Evolutionary conservation across 306 rosid genomes (phyloP), one percentile per base, ranked within the genome.

Genomic region (Mimosa pudica): DNA sequence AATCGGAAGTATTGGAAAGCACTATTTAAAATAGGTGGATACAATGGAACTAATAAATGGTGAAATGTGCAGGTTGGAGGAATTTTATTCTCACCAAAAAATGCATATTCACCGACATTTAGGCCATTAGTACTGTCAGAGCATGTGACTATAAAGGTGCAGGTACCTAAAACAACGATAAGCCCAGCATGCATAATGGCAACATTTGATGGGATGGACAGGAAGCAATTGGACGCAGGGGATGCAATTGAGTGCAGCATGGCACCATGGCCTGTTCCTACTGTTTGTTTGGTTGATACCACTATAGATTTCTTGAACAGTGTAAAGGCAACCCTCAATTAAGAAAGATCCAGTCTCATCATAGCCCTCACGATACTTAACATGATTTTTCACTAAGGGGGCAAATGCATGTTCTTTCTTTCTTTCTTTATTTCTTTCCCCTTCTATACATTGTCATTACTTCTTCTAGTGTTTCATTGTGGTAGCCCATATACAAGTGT

Each of bases 251-350:
- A 93, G 10, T 93, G 98, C 89, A 93, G 96, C 85, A 93, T 95
- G 97, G 99, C 99, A 17, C 94, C 92, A 1, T 95, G 99, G 98
- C 99, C 99, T 4, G 99, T 95, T 82, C 98, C 99, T 52, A 95
- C 98, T 4, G 98, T 98, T 0, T 95, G 98, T 83, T 81, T 71
- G 55, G 88, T 78, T 75, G 99, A 95, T 87, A 93, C 99, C 18
- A 95, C 99, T 3, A 75, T 42, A 18, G 99, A 95, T 79, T 95
- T 95, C 92, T 82, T 95, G 67, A 90, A 86, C 65, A 95, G 97
- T 87, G 93, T 95, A 70, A 97, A 95, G 14, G 98, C 30, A 24
- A 98, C 58, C 98, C 93, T 73, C 98, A 95, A 77, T 95, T 93
- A 77, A 86, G 99, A 78, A 95, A 91, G 80, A 83, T 85, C 1